These are phyloP conservation scores for Penicillium diatomitis DNA, from an alignment of 495 filamentous ascomycete genomes.

Conservation along the genomic window DNA sequence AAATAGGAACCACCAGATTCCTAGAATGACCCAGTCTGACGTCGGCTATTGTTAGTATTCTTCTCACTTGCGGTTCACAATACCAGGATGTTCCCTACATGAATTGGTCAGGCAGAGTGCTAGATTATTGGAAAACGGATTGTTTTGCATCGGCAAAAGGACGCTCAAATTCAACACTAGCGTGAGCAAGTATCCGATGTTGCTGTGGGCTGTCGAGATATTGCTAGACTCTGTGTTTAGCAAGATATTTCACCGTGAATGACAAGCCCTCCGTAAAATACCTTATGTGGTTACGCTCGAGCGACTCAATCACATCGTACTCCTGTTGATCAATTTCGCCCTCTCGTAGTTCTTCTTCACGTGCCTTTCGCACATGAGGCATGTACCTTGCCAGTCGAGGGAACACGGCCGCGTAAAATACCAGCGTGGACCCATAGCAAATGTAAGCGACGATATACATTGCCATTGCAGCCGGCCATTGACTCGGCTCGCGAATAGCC, in stretches of 20 bases:
- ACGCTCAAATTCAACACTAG: slow-evolving; percentile 39
- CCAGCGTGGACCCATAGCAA: slow-evolving; percentile 37
- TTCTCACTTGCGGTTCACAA: no score
- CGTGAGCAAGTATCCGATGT: slow-evolving; percentile 40
- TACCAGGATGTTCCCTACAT: slow-evolving; percentile 11
- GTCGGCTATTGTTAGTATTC: no score
- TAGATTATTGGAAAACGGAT: slow-evolving; percentile 36
- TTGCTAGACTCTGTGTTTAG: slow-evolving; percentile 17
- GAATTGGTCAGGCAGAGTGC: slow-evolving; percentile 41
- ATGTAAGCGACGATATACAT: slow-evolving; percentile 41
- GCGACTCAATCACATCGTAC: slow-evolving; percentile 39
- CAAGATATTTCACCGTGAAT: no score
- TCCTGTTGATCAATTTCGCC: slow-evolving; percentile 31
- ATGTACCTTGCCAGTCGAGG: slow-evolving; percentile 38
- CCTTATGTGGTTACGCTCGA: slow-evolving; percentile 42
- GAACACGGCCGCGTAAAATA: slow-evolving; percentile 43
- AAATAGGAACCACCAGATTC: slow-evolving; percentile 45
- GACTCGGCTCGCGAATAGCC: slow-evolving; percentile 30
- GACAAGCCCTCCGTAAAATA: background rate
- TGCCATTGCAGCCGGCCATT: slow-evolving; percentile 42
- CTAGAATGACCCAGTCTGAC: slow-evolving; percentile 38
- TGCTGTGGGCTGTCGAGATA: slow-evolving; percentile 42
- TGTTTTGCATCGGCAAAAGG: slow-evolving; percentile 31
- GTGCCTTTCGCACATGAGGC: slow-evolving; percentile 37
- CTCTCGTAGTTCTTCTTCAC: slow-evolving; percentile 37